Percentiles rank a stretch among this genome's conserved stretches.
Evolutionary conservation across 1,139 yeast species (phyloP).

Genomic region (Diutina neorugosa): DNA sequence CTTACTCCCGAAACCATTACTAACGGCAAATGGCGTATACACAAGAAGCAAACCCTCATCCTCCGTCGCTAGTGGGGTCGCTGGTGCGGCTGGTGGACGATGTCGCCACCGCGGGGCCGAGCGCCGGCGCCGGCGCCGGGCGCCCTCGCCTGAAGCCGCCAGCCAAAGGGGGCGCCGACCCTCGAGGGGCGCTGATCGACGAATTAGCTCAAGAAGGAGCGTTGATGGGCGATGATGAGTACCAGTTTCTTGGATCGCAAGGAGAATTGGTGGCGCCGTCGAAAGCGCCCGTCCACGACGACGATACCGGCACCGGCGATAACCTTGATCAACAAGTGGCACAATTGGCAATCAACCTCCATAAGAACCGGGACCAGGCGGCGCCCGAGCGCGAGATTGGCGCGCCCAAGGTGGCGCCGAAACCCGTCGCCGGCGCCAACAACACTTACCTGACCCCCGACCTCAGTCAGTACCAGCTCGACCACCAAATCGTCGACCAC

Average conservation of each 20-base stretch:
- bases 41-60: background rate
- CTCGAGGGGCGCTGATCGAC: slow-evolving; percentile 34
- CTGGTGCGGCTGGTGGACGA: slow-evolving; percentile 42
- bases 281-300: background rate
- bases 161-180: slow-evolving; percentile 11
- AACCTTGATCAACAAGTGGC: background rate
- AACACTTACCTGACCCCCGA: slow-evolving; percentile 33
- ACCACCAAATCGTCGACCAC: slow-evolving; percentile 27
- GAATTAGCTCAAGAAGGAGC: slow-evolving; percentile 53
- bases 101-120: slow-evolving; percentile 13
- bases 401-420: background rate
- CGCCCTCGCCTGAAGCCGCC: slow-evolving; percentile 10
- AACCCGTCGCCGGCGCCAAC: slow-evolving; percentile 6
- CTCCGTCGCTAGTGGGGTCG: slow-evolving; percentile 45
- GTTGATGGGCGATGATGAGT: slow-evolving; percentile 43
- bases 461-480: slow-evolving; percentile 34
- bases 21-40: background rate
- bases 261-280: slow-evolving; percentile 27
- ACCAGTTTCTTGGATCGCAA: slow-evolving; percentile 35
- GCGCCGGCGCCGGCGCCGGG: background rate
- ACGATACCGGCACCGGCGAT: background rate
- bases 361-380: background rate
- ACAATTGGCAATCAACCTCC: background rate
- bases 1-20: background rate
- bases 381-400: background rate